Conservation (phyloP, 805 yeast genomes). For the Brettanomyces bruxellensis region DNA sequence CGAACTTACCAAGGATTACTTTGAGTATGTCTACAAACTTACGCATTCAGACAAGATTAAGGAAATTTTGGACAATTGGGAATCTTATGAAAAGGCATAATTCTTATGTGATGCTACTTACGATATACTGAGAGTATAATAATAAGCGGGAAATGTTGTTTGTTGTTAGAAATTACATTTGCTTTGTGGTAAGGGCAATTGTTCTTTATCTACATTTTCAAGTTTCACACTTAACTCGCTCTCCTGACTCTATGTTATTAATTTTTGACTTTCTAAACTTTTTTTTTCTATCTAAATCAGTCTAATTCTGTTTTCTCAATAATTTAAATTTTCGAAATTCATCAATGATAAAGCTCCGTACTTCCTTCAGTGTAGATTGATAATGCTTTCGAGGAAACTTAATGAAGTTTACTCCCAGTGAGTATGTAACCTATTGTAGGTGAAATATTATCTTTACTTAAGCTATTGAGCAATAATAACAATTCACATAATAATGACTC, state of each 20-base stretch:
- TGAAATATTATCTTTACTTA: too few species aligned
- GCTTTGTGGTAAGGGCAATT: not conserved
- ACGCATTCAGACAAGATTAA: slow-evolving; percentile 90
- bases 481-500: too few species aligned
- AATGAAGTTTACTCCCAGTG: too few species aligned
- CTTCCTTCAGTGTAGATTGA: too few species aligned
- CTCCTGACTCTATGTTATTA: not conserved
- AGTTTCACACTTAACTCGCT: not conserved
- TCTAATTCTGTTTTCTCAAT: not conserved
- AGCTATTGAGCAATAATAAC: too few species aligned
- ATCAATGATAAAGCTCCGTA: too few species aligned
- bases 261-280: not conserved
- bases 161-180: not conserved
- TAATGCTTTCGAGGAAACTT: too few species aligned
- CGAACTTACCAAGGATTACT: slow-evolving; percentile 91
- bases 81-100: slow-evolving; percentile 53
- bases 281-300: not conserved
- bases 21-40: slow-evolving; percentile 88
- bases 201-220: not conserved
- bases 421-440: too few species aligned
- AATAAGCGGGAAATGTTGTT: not conserved
- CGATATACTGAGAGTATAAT: not conserved
- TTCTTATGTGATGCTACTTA: not conserved
- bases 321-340: not conserved
- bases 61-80: slow-evolving; percentile 92